Evolutionary conservation across 768 basidiomycete genomes (phyloP).

Genomic region (Dacryopinax spathularia): DNA sequence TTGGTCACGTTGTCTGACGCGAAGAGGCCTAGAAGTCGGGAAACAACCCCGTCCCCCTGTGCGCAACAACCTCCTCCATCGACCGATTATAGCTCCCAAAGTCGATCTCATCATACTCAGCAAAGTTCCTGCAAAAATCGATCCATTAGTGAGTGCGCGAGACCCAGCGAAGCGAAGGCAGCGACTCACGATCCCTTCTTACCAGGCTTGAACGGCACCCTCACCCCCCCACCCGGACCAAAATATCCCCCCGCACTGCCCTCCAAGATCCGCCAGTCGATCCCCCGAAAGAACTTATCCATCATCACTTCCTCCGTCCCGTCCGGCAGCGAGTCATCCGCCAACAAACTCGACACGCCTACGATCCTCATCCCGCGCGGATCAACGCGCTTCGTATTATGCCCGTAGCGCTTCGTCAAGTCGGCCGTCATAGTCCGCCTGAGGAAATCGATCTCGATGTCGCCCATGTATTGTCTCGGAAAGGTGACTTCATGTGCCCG

Average conservation of each 20-base stretch:
- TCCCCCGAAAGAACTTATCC: background rate
- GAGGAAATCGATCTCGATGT: background rate
- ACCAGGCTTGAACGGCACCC: background rate
- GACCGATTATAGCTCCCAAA: background rate
- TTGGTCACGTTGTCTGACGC: too few species aligned
- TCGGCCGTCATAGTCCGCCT: background rate
- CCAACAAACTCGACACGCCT: too few species aligned
- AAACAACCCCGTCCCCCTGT: background rate
- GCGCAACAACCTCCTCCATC: background rate
- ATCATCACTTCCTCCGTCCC: background rate
- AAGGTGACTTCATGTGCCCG: background rate
- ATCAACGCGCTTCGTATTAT: background rate
- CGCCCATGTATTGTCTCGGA: conserved; percentile 16
- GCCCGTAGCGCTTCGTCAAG: background rate
- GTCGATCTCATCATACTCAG: background rate
- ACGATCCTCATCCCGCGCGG: background rate
- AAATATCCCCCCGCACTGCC: background rate
- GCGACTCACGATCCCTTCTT: background rate
- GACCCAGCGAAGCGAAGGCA: too few species aligned
- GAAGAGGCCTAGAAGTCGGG: background rate
- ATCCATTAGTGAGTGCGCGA: too few species aligned
- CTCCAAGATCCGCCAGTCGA: background rate
- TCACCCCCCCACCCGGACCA: background rate
- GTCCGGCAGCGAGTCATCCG: background rate
- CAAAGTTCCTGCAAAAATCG: conserved; percentile 2